Base-by-base conservation (phyloP, 441 rosid genomes). In the Croton setiger region DNA sequence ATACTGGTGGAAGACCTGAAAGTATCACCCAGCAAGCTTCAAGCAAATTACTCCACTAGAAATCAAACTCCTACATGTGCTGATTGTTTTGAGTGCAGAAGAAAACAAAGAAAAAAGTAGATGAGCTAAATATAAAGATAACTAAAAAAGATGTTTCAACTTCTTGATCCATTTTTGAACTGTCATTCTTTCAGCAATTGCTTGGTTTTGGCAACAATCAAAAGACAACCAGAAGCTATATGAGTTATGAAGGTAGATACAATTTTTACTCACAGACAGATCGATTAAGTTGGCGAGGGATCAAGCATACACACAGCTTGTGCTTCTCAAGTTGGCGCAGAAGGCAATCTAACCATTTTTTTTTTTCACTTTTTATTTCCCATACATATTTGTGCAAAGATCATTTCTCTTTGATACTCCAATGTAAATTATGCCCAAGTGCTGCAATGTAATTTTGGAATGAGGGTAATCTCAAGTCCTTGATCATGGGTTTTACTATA, bases 41-140 rank as follows among this genome's bases (percentile, higher is more conserved):
- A 82, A 65, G 68, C 70, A 63, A 73, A 84, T 71, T 72, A 77
- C 68, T 74, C 89, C 13, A 73, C 73, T 67, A 79, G 73, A 71
- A 69, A 60, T 65, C 73, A 63, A 70, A 52, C 84, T 66, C 75
- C 88, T 66, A 76, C 88, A 8, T 87, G 97, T 76, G 68, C 74
- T 9, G 86, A 91, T 74, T 94, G 97, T 79, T 91, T 94, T 21
- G 83, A 94, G 64, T 91, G 97, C 81, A 85, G 96, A 75, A 86
- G 99, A 81, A 94, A 87, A 79, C 96, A 82, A 71, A 86, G 96
- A 78, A 88, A 71, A 75, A 82, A 60, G 69, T 63, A 77, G 79
- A 67, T 64, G 31, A 66, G 18, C 20, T 43, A 17, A 53, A 54
- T 51, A 35, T 51, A 31, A 64, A 9, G 63, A 44, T 72, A 48